Evolutionary conservation across 164 flowering plant genomes (phyloP).

Genomic region (Stephania cephalantha): DNA sequence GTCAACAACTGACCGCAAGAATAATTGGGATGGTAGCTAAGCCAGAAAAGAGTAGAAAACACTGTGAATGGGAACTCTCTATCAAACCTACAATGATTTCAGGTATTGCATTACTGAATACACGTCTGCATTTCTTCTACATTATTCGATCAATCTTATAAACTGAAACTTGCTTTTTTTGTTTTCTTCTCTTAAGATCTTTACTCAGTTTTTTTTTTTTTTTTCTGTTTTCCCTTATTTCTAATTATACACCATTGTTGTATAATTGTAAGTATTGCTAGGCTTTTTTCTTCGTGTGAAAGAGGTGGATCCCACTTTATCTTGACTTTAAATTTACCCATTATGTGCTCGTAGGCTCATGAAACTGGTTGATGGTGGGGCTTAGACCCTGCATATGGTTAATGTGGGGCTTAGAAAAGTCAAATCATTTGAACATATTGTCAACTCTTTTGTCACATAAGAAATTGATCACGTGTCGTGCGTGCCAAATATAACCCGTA

Average conservation of each 20-base stretch:
- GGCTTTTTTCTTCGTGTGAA: neutral
- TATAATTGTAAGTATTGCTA: too few species aligned
- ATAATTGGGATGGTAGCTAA: constrained; percentile 44
- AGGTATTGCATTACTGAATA: constrained; percentile 29
- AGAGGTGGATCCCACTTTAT: neutral
- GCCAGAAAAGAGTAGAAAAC: constrained; percentile 28
- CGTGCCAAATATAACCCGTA: too few species aligned
- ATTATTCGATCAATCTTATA: neutral
- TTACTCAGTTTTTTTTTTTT: neutral
- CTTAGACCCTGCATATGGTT: too few species aligned
- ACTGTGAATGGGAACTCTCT: constrained; percentile 69
- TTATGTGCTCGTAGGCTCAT: too few species aligned
- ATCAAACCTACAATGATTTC: constrained; percentile 50
- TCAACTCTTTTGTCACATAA: too few species aligned
- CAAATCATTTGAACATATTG: too few species aligned
- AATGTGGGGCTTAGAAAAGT: too few species aligned
- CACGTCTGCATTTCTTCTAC: neutral
- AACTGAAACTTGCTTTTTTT: neutral
- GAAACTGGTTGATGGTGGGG: too few species aligned
- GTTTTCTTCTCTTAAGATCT: neutral
- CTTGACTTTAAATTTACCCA: neutral
- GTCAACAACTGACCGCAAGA: constrained; percentile 65
- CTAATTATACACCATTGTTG: too few species aligned
- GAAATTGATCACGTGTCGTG: too few species aligned
- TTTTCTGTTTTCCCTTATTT: too few species aligned